Conservation (phyloP, 108 stramenopile genomes). For the Aurantiochytrium sp. region DNA sequence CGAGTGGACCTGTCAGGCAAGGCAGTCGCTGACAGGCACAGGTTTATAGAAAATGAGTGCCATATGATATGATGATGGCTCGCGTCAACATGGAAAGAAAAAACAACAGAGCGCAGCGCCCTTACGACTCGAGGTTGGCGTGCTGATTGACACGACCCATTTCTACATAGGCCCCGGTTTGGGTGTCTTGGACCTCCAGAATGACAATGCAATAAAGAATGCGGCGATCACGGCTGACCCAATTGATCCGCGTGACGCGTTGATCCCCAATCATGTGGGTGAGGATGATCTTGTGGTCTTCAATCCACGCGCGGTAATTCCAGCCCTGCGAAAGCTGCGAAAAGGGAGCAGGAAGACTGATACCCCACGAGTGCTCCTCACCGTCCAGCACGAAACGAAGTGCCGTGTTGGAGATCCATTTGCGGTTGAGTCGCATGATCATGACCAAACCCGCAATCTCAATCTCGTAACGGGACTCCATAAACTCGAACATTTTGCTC, state of each 20-base stretch:
- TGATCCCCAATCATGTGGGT: constrained; percentile 8
- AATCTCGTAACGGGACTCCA: constrained; percentile 2
- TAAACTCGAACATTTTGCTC: constrained; percentile 12
- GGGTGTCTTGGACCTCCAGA: neutral
- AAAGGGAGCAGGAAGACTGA: neutral
- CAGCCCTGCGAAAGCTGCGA: constrained; percentile 18
- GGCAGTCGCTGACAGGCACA: too few relatives aligned
- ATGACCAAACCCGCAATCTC: neutral
- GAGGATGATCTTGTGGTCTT: constrained; percentile 14
- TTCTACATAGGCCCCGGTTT: neutral
- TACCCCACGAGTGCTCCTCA: neutral
- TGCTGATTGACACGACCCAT: constrained; percentile 12
- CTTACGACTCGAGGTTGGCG: neutral
- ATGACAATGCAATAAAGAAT: neutral
- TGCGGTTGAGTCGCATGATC: neutral
- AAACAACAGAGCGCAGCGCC: neutral
- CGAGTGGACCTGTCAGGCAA: too few relatives aligned
- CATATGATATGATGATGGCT: too few relatives aligned
- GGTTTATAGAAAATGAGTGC: too few relatives aligned
- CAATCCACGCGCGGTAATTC: constrained; percentile 5
- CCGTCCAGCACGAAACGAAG: neutral
- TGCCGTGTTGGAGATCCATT: neutral
- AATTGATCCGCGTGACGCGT: neutral
- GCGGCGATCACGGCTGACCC: neutral
- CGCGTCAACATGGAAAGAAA: too few relatives aligned